Percentiles rank a stretch among this genome's conserved stretches.
phyloP scores from a whole-genome alignment of 2,329 filamentous ascomycete species.

The Paecilomyces formosus region DNA sequence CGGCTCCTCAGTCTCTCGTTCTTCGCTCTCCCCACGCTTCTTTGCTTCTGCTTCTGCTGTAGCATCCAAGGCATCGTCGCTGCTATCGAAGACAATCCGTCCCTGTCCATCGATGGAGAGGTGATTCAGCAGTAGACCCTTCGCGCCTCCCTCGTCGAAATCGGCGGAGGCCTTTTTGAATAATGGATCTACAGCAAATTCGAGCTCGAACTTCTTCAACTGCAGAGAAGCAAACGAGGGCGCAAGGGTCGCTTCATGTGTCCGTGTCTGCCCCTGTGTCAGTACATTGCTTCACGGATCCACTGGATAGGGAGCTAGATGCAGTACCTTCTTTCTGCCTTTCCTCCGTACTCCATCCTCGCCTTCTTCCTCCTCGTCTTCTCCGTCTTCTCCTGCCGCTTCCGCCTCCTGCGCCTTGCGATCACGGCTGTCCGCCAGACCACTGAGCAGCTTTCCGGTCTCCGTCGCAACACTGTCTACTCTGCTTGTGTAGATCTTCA shows the following conservation, averaged over 20 bases:
- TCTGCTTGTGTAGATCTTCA: constrained; percentile 98
- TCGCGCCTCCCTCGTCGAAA: constrained; percentile 96
- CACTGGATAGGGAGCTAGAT: neutral
- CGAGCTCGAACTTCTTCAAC: constrained; percentile 94
- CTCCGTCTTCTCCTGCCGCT: constrained; percentile 55
- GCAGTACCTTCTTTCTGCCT: constrained; percentile 63
- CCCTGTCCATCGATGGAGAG: constrained; percentile 90
- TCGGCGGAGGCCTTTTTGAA: constrained; percentile 99
- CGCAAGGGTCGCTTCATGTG: constrained; percentile 87
- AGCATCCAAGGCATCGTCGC: constrained; percentile 65
- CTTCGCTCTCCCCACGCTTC: constrained; percentile 26
- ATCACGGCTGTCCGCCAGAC: constrained; percentile 68
- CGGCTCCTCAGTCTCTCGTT: constrained; percentile 38
- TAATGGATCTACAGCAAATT: constrained; percentile 93
- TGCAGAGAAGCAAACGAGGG: constrained; percentile 81
- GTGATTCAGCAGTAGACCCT: constrained; percentile 89
- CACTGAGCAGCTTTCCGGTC: constrained; percentile 89
- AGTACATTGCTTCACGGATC: neutral
- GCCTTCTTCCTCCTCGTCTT: constrained; percentile 54
- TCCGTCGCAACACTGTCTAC: constrained; percentile 98
- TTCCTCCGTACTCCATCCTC: constrained; percentile 43
- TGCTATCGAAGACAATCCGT: constrained; percentile 96
- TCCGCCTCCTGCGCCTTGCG: constrained; percentile 61
- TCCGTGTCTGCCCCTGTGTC: constrained; percentile 48
- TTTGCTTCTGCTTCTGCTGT: constrained; percentile 27